Percentiles rank a stretch among this genome's conserved stretches.
These are phyloP conservation scores for Punica granatum DNA, from an alignment of 345 rosid species.

Conservation along the genomic window DNA sequence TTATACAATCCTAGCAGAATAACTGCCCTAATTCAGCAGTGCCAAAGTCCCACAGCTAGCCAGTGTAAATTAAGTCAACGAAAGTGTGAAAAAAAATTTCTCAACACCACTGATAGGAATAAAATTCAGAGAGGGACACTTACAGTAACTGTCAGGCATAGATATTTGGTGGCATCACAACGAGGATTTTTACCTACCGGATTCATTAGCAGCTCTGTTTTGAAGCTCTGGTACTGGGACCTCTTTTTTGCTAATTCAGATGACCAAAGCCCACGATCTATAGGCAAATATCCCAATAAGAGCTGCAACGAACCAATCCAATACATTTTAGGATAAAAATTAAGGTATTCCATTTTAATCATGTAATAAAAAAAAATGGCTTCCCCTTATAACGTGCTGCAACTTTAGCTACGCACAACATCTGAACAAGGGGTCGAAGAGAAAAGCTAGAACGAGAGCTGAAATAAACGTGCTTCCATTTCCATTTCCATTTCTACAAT, in stretches of 20 bases:
- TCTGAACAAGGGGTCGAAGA: neutral
- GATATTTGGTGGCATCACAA: neutral
- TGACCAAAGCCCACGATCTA: constrained; percentile 74
- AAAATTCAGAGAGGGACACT: neutral
- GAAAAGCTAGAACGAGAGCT: neutral
- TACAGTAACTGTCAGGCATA: neutral
- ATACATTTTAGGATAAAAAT: constrained; percentile 1
- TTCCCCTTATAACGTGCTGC: neutral
- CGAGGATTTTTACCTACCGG: constrained; percentile 51
- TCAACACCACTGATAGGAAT: neutral
- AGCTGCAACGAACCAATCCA: constrained; percentile 44
- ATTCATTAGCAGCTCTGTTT: constrained; percentile 86
- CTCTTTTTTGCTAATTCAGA: constrained; percentile 82
- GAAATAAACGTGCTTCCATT: neutral
- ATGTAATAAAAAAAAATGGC: neutral
- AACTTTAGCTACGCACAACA: neutral
- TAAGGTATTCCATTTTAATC: no score
- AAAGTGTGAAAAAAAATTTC: neutral
- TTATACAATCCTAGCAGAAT: neutral
- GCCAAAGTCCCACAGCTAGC: neutral
- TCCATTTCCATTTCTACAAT: neutral
- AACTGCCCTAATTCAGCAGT: neutral
- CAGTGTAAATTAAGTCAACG: no score
- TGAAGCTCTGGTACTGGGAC: constrained; percentile 81
- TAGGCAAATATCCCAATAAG: constrained; percentile 70